Conservation (phyloP, 2,329 filamentous ascomycete genomes). For the Colletotrichum echinochloae region DNA sequence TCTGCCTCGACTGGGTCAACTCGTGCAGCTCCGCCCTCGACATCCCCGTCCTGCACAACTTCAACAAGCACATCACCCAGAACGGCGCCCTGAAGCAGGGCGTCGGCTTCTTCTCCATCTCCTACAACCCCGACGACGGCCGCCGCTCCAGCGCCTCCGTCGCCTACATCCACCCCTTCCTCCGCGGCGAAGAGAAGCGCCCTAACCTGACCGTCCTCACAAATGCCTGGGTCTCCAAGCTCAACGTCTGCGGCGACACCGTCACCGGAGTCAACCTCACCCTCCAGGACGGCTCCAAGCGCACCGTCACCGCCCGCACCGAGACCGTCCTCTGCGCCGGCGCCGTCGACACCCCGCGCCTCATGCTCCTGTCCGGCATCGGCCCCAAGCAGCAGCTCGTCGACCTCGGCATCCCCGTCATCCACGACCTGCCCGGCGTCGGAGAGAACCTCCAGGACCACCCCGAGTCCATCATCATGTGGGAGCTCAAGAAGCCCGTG, state of each 20-base stretch:
- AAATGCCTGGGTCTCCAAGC: conserved; percentile 86
- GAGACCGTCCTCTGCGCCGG: conserved; percentile 87
- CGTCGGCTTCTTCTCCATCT: conserved; percentile 90
- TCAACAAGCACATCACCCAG: conserved; percentile 84
- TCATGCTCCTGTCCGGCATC: conserved; percentile 69
- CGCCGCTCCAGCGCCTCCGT: conserved; percentile 87
- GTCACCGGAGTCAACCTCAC: conserved; percentile 81
- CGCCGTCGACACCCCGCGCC: conserved; percentile 82
- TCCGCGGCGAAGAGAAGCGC: conserved; percentile 83
- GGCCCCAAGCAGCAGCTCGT: conserved; percentile 66
- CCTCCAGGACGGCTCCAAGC: conserved; percentile 63
- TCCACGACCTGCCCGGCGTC: conserved; percentile 69
- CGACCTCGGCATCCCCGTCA: conserved; percentile 65
- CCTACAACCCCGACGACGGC: conserved; percentile 91
- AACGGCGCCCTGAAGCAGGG: conserved; percentile 79
- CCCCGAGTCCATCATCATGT: conserved; percentile 69
- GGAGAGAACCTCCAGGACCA: conserved; percentile 73
- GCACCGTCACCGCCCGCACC: conserved; percentile 63
- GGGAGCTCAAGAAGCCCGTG: conserved; percentile 81
- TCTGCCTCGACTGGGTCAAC: conserved; percentile 90
- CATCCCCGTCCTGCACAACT: conserved; percentile 86
- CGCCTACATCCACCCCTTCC: conserved; percentile 92
- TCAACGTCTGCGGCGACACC: conserved; percentile 77
- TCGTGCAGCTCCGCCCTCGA: conserved; percentile 82
- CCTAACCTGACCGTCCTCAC: conserved; percentile 89